Conservation (phyloP, 108 stramenopile genomes). For the Aurantiochytrium sp. region DNA sequence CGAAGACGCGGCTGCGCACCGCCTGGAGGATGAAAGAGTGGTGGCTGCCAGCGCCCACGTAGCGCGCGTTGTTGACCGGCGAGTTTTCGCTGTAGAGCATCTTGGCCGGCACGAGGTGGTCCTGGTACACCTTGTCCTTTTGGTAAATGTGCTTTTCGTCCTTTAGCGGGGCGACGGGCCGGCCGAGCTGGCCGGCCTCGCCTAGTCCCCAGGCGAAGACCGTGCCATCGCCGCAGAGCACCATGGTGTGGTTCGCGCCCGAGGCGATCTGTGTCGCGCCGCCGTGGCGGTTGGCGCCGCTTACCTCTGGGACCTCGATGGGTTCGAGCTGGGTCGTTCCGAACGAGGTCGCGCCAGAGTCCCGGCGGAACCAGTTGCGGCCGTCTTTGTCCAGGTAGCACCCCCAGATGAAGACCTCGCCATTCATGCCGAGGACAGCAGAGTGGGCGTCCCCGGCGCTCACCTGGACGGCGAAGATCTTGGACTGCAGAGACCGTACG, state of each 20-base stretch:
- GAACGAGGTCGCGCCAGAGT: neutral
- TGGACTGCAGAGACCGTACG: neutral
- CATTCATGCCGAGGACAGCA: neutral
- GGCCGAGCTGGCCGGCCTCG: conserved; percentile 21
- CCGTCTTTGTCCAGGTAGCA: conserved; percentile 58
- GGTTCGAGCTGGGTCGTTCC: conserved; percentile 37
- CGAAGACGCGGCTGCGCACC: conserved; percentile 52
- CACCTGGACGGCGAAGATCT: neutral
- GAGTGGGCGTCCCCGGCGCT: conserved; percentile 3
- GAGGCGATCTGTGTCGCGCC: conserved; percentile 26
- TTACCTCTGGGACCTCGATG: conserved; percentile 22
- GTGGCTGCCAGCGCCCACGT: conserved; percentile 65
- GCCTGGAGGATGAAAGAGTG: conserved; percentile 72
- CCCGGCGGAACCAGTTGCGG: conserved; percentile 25
- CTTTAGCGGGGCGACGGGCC: neutral
- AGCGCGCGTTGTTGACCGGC: neutral
- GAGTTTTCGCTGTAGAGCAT: conserved; percentile 34
- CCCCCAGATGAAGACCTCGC: conserved; percentile 42
- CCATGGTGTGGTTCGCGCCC: conserved; percentile 36
- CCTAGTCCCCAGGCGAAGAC: conserved; percentile 43
- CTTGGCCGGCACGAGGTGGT: conserved; percentile 60
- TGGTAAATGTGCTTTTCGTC: neutral
- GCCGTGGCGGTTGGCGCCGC: neutral
- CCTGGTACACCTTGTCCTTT: conserved; percentile 35
- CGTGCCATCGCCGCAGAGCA: conserved; percentile 28